Percentiles rank a stretch among this genome's conserved stretches.
Evolutionary conservation across 805 yeast genomes (phyloP).

Genomic region (Lachancea nothofagi): DNA sequence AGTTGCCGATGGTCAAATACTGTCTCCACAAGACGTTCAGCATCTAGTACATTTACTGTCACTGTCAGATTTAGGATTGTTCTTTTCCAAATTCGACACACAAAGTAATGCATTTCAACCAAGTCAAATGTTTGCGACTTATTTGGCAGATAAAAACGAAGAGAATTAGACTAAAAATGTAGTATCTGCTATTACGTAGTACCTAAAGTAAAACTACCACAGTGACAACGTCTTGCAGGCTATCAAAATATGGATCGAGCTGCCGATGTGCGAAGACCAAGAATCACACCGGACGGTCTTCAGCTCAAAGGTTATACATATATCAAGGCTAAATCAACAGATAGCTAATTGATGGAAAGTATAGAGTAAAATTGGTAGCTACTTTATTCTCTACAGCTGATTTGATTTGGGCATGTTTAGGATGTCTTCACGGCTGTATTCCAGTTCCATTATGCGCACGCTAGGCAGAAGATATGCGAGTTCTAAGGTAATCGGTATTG

Average conservation of each 20-base stretch:
- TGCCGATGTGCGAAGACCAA: too few species aligned
- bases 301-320: too few species aligned
- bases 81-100: slow-evolving; percentile 14
- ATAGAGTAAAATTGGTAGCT: too few species aligned
- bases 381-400: too few species aligned
- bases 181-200: too few species aligned
- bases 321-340: too few species aligned
- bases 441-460: neutral
- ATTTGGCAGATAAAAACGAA: neutral
- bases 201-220: too few species aligned
- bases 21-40: neutral
- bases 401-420: too few species aligned
- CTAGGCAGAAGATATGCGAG: slow-evolving; percentile 11
- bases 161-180: neutral
- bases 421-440: neutral
- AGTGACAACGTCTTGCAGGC: too few species aligned
- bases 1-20: slow-evolving; percentile 2
- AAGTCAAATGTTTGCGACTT: neutral
- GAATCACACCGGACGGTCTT: too few species aligned
- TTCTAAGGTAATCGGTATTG: slow-evolving; percentile 63
- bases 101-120: slow-evolving; percentile 2
- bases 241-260: too few species aligned
- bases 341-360: too few species aligned
- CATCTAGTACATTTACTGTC: slow-evolving; percentile 11
- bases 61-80: slow-evolving; percentile 18